phyloP scores from a whole-genome alignment of 2,329 filamentous ascomycete genomes.

The Sporothrix protearum region DNA sequence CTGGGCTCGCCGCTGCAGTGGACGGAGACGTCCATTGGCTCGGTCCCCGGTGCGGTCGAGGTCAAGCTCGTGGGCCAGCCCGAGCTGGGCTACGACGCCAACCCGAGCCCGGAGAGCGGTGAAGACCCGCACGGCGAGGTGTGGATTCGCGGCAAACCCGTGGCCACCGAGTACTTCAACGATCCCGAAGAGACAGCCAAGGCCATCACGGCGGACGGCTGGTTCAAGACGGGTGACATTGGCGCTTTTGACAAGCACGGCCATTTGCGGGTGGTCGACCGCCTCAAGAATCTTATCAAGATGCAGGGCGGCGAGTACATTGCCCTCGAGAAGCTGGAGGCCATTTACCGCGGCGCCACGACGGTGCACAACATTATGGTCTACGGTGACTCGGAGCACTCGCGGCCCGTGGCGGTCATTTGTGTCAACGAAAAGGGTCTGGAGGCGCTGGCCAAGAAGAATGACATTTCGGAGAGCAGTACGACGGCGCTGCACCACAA shows the following conservation, averaged over 20 bases:
- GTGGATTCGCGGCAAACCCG: conserved; percentile 73
- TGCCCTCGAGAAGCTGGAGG: conserved; percentile 91
- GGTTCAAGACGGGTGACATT: conserved; percentile 97
- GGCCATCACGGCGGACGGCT: conserved; percentile 75
- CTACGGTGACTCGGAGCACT: conserved; percentile 70
- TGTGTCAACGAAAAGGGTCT: conserved; percentile 63
- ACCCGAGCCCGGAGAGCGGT: conserved; percentile 67
- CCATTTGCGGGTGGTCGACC: conserved; percentile 83
- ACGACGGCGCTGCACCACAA: conserved; percentile 58
- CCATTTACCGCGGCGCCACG: conserved; percentile 77
- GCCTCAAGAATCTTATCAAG: conserved; percentile 98
- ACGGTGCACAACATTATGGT: conserved; percentile 84
- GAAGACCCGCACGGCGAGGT: conserved; percentile 87
- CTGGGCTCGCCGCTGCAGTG: conserved; percentile 81
- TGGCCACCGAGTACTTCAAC: conserved; percentile 76
- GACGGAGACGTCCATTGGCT: conserved; percentile 72
- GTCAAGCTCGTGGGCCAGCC: conserved; percentile 88
- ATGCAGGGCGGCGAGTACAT: conserved; percentile 95
- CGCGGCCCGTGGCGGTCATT: conserved; percentile 79
- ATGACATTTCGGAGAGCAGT: conserved; percentile 47
- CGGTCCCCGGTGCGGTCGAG: conserved; percentile 73
- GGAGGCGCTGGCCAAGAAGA: conserved; percentile 54
- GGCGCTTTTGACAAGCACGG: conserved; percentile 79
- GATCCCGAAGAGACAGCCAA: conserved; percentile 81
- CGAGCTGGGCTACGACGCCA: conserved; percentile 80